Percentiles rank a stretch among this genome's conserved stretches.
phyloP scores from a whole-genome alignment of 2,329 filamentous ascomycete genomes.

The Trichoderma koningiopsis region DNA sequence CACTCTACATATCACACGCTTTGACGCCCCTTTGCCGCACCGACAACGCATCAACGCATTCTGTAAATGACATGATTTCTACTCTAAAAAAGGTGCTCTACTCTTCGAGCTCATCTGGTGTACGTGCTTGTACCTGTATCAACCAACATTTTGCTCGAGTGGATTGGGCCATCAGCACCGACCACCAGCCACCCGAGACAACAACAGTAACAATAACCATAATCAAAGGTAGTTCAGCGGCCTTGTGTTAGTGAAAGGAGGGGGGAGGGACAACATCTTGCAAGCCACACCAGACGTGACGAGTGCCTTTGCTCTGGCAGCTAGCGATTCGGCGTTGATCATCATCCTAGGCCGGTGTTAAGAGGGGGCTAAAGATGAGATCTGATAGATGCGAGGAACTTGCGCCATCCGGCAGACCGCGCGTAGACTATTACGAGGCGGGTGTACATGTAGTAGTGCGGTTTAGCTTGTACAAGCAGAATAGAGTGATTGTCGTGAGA shows the following conservation, averaged over 20 bases:
- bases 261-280: not conserved
- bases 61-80: not conserved
- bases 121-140: not conserved
- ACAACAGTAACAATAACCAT: not conserved
- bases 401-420: not conserved
- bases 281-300: not conserved
- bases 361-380: conserved; percentile 22
- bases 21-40: not conserved
- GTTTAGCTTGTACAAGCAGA: not conserved
- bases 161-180: not conserved
- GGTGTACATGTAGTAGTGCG: not conserved
- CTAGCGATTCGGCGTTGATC: conserved; percentile 9
- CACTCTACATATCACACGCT: not conserved
- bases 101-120: not conserved
- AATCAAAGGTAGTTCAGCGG: not conserved
- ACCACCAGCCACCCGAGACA: conserved; percentile 15
- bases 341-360: conserved; percentile 4
- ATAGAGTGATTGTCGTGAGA: not conserved
- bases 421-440: not conserved
- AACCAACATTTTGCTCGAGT: not conserved
- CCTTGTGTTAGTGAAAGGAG: not conserved
- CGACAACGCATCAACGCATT: not conserved
- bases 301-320: conserved; percentile 10
- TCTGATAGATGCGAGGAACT: conserved; percentile 22
- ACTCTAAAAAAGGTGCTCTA: not conserved